Conservation (phyloP, 768 basidiomycete species). For the Kwoniella dejecticola region DNA sequence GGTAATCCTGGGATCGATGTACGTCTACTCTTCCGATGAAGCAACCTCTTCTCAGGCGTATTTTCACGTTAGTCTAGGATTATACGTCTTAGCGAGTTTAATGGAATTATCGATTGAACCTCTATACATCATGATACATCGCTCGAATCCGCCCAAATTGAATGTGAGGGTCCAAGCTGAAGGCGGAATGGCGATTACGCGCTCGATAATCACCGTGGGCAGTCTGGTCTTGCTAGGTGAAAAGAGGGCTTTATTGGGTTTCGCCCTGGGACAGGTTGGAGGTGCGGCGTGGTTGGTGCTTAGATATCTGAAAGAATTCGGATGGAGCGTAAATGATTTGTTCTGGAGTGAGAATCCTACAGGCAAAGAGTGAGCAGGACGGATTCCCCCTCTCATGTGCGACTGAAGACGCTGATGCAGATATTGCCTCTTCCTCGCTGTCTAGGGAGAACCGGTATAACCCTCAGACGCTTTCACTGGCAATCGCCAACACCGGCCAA, state of each 20-base stretch:
- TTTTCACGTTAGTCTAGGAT: constrained; percentile 65
- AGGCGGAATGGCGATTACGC: constrained; percentile 74
- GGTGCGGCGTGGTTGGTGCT: constrained; percentile 67
- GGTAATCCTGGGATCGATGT: constrained; percentile 61
- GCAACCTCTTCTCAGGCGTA: constrained; percentile 66
- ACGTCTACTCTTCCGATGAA: constrained; percentile 62
- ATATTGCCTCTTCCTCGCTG: not conserved
- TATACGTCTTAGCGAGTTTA: constrained; percentile 75
- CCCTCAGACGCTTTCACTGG: constrained; percentile 63
- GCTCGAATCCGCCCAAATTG: constrained; percentile 63
- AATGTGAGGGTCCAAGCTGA: constrained; percentile 78
- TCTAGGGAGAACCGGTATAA: constrained; percentile 17
- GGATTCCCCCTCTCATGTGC: too few species aligned
- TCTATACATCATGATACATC: constrained; percentile 72
- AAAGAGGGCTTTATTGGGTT: constrained; percentile 68
- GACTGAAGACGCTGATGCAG: not conserved
- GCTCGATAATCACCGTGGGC: constrained; percentile 72
- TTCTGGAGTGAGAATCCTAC: constrained; percentile 7
- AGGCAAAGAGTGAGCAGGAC: constrained; percentile 14
- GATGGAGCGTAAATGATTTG: constrained; percentile 9
- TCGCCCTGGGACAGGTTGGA: constrained; percentile 78
- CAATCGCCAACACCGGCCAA: constrained; percentile 81
- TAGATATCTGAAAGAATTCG: constrained; percentile 61
- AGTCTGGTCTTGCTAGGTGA: constrained; percentile 60
- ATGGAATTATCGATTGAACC: constrained; percentile 82